These are phyloP conservation scores for Croton setiger DNA, from an alignment of 441 rosid species.

Conservation along the genomic window DNA sequence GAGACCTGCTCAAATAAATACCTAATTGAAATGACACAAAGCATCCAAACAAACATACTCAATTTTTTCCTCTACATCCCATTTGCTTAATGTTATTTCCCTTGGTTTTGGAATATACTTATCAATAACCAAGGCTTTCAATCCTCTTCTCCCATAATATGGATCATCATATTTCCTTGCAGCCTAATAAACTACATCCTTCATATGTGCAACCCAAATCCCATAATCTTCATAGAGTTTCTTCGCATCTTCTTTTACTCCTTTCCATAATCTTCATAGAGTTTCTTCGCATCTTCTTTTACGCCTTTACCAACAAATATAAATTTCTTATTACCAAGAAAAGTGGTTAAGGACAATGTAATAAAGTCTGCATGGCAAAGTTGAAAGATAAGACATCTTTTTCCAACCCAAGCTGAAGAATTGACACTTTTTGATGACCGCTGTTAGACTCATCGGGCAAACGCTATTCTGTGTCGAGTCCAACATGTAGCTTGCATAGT, in stretches of 20 bases:
- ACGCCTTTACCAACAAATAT: background rate
- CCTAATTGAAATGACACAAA: constrained; percentile 16
- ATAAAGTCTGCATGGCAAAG: background rate
- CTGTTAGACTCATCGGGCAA: background rate
- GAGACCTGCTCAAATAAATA: background rate
- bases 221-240: background rate
- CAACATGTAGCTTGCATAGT: constrained; percentile 9
- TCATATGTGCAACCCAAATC: background rate
- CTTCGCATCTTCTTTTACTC: background rate
- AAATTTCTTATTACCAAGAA: background rate
- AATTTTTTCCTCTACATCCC: constrained; percentile 9
- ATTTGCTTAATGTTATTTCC: constrained; percentile 8
- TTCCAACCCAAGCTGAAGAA: constrained; percentile 15
- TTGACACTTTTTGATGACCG: constrained; percentile 11
- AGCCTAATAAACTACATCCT: background rate
- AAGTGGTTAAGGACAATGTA: background rate
- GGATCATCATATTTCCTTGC: background rate
- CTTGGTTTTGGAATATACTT: constrained; percentile 8
- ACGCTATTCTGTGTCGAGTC: constrained; percentile 20
- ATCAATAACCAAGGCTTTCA: background rate
- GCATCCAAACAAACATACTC: constrained; percentile 21
- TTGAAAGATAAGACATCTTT: constrained; percentile 18
- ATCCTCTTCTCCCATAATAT: background rate
- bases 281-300: background rate
- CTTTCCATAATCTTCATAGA: no score